Conservation (phyloP, 2,329 filamentous ascomycete species). For the Neonectria ditissima region DNA sequence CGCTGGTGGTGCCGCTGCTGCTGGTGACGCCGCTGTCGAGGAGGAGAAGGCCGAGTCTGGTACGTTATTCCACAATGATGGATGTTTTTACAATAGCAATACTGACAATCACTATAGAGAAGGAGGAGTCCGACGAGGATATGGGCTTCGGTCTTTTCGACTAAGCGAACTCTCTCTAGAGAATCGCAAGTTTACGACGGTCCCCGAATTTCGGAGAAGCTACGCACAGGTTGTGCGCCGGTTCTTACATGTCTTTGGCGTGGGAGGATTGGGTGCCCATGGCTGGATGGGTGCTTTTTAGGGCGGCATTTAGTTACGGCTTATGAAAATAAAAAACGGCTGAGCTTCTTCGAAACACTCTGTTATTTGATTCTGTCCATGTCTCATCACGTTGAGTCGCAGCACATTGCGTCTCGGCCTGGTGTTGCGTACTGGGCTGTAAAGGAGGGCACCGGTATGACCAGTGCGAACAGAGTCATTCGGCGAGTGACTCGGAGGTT, state of each 20-base stretch:
- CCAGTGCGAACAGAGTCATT: neutral
- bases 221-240: conserved; percentile 48
- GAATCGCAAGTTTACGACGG: conserved; percentile 47
- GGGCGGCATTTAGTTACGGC: conserved; percentile 45
- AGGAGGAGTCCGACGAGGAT: conserved; percentile 75
- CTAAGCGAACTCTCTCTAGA: conserved; percentile 61
- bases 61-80: conserved; percentile 4
- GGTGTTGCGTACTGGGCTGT: neutral
- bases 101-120: conserved; percentile 40
- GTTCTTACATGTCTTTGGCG: conserved; percentile 48
- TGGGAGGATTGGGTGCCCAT: conserved; percentile 48
- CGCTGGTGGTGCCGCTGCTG: conserved; percentile 75
- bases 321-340: conserved; percentile 48
- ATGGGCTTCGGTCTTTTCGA: conserved; percentile 84
- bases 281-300: conserved; percentile 47
- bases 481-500: neutral
- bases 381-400: neutral
- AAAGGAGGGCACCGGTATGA: neutral
- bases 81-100: neutral
- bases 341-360: conserved; percentile 40
- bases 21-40: conserved; percentile 78
- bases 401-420: too few species aligned
- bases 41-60: conserved; percentile 84
- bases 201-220: conserved; percentile 51
- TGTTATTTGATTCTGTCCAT: too few species aligned